A percentile compares a stretch with the other conserved stretches of the same genome.
Evolutionary conservation across 2,329 filamentous ascomycete genomes (phyloP).

Genomic region (Claviceps africana): DNA sequence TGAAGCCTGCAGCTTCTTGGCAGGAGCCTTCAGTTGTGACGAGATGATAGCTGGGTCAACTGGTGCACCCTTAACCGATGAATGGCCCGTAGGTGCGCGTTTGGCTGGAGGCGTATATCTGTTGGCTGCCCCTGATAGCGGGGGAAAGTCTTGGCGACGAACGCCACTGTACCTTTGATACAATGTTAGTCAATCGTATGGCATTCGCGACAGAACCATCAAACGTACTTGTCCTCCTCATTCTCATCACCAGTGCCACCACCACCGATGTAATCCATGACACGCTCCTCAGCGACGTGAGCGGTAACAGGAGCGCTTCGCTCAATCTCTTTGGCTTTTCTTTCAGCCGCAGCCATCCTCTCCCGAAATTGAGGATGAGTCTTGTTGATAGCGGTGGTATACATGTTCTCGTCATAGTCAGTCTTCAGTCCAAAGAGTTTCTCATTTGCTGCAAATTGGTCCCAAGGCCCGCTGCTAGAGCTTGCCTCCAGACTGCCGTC

Average conservation of each 20-base stretch:
- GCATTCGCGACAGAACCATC: neutral
- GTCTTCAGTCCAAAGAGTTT: conserved; percentile 74
- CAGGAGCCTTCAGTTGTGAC: conserved; percentile 49
- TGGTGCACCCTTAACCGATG: conserved; percentile 62
- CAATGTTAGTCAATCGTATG: conserved; percentile 8
- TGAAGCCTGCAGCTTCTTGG: conserved; percentile 21
- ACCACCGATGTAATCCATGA: conserved; percentile 51
- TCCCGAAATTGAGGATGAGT: conserved; percentile 70
- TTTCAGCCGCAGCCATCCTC: conserved; percentile 64
- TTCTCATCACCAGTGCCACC: conserved; percentile 55
- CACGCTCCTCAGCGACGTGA: conserved; percentile 82
- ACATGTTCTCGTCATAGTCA: conserved; percentile 87
- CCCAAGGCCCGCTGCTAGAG: conserved; percentile 49
- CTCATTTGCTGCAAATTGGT: conserved; percentile 89
- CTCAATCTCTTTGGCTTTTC: conserved; percentile 82
- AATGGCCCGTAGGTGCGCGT: conserved; percentile 60
- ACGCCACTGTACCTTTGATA: conserved; percentile 73
- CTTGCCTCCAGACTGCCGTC: conserved; percentile 60
- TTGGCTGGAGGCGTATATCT: conserved; percentile 88
- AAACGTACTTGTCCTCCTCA: conserved; percentile 74
- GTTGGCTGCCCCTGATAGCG: conserved; percentile 41
- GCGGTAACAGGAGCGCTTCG: conserved; percentile 56
- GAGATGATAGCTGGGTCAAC: conserved; percentile 86
- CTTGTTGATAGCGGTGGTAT: conserved; percentile 83
- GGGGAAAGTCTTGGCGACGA: conserved; percentile 57